Percentiles rank a stretch among this genome's conserved stretches.
Evolutionary conservation across 2,329 filamentous ascomycete species (phyloP).

Genomic region (Berkeleyomyces basicola): DNA sequence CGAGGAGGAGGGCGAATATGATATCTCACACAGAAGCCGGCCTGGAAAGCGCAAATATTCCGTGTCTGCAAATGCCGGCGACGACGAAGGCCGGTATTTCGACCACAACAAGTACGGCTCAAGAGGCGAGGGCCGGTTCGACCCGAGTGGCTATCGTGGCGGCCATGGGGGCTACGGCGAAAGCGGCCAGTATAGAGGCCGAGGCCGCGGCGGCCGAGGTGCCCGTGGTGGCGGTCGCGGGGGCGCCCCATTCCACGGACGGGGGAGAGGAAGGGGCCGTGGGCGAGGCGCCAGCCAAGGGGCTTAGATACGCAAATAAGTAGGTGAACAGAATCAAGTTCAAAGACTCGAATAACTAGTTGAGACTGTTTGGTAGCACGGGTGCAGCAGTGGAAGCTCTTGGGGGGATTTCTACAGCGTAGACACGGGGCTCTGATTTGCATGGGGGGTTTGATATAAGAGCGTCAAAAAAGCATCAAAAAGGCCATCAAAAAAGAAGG

Average conservation of each 20-base stretch:
- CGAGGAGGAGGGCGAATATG: slow-evolving; percentile 44
- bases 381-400: too few species aligned
- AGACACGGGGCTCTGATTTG: too few species aligned
- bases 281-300: slow-evolving; percentile 23
- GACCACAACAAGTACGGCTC: slow-evolving; percentile 22
- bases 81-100: slow-evolving; percentile 18
- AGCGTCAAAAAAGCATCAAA: too few species aligned
- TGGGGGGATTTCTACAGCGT: too few species aligned
- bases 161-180: slow-evolving; percentile 25
- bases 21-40: slow-evolving; percentile 45
- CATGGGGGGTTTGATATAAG: too few species aligned
- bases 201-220: slow-evolving; percentile 28
- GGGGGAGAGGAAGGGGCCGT: slow-evolving; percentile 27
- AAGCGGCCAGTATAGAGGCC: slow-evolving; percentile 25
- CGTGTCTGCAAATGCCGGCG: slow-evolving; percentile 17
- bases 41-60: slow-evolving; percentile 41
- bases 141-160: slow-evolving; percentile 18
- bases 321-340: too few species aligned
- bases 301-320: too few species aligned
- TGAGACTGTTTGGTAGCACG: too few species aligned
- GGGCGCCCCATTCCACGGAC: slow-evolving; percentile 22
- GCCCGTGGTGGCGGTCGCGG: not conserved
- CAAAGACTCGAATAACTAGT: too few species aligned
- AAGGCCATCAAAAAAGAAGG: too few species aligned
- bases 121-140: slow-evolving; percentile 16